Evolutionary conservation across 441 rosid genomes (phyloP), one percentile per base, ranked within the genome.

Genomic region (Theobroma grandiflorum): DNA sequence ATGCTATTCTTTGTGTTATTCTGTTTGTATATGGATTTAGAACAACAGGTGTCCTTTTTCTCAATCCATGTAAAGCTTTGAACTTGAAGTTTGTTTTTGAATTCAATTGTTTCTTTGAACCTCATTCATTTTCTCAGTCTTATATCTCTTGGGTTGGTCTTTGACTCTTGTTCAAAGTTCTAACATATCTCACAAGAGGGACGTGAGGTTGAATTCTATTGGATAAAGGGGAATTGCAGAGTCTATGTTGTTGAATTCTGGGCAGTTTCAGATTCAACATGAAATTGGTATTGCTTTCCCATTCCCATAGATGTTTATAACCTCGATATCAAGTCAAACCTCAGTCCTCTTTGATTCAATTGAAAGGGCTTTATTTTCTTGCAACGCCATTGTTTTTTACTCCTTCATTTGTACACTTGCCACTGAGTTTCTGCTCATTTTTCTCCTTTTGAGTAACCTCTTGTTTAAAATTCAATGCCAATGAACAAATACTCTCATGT

Each of bases 1-100:
- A 40, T n/a, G 82, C 6, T 82, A 78, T 82, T 84, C 62, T 78
- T 69, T 84, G 53, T 82, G 61, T n/a, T 61, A 11, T 78, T 77
- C 67, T 85, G 82, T 75, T 75, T 89, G 79, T 74, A 22, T 85
- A 38, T 84, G 81, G 78, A 64, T 85, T 83, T 72, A 67, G 82
- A 80, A 68, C 61, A 45, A 66, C 59, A 18, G n/a, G 43, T 79
- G 74, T 82, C 73, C 62, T 26, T 79, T 71, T 55, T 67, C 75
- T 78, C 80, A 68, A 57, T 65, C 35, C 75, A 58, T 80, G 71
- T 71, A 35, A 66, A 78, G 84, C 71, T 71, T 86, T 83, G 82
- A 45, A 49, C 57, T 80, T 81, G 79, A 26, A 61, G 53, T 74
- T 87, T 82, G 75, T 77, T 74, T 62, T 62, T 77, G 43, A 78